Base-by-base conservation (phyloP, 371 early-diverging fungal species). In the Lichtheimia corymbifera region DNA sequence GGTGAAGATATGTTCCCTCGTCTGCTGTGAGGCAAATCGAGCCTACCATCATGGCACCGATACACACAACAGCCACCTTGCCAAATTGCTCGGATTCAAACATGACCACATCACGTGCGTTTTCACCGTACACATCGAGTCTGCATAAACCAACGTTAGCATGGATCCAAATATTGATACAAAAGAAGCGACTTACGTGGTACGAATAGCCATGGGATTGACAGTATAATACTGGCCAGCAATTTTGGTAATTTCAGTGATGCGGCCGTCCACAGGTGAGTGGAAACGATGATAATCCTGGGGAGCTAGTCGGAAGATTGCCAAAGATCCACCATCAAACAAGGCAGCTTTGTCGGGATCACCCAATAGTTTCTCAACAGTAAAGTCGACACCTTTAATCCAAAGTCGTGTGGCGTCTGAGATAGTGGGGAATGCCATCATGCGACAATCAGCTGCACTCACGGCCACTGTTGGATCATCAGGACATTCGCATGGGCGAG, bases 31-130 rank as follows among this genome's bases (percentile, higher is more conserved):
- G 58, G 11, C 87, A 72, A 52, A 93, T 90, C n/a, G 91, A 91
- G 0, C 96, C 94, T 5, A 91, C 93, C 90, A 95, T 87, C 92
- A 93, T 91, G 9, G 94, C 93, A 12, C 96, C 96, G 55, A 95
- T 84, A 54, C 82, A 71, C 0, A 91, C 84, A 58, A 86, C 75
- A 0, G 91, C 92, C 3, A 93, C 90, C 18, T 74, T 79, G 18
- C 94, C 94, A 77, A 90, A 92, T 28, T 77, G 73, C 5, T 79
- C 77, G 6, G 87, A 82, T 7, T 91, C 83, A 27, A 95, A 82
- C 52, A 82, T 73, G 5, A 87, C 87, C n/a, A 93, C 76, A 42
- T 79, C 70, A 4, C 96, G 85, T 24, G 84, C 82, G 74, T 95
- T 95, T 59, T 93, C 93, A 9, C 92, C 90, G 71, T 87, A 93